Evolutionary conservation across 2,329 filamentous ascomycete genomes (phyloP), one percentile per base, ranked within the genome.

Genomic region (Colletotrichum liaoningense): DNA sequence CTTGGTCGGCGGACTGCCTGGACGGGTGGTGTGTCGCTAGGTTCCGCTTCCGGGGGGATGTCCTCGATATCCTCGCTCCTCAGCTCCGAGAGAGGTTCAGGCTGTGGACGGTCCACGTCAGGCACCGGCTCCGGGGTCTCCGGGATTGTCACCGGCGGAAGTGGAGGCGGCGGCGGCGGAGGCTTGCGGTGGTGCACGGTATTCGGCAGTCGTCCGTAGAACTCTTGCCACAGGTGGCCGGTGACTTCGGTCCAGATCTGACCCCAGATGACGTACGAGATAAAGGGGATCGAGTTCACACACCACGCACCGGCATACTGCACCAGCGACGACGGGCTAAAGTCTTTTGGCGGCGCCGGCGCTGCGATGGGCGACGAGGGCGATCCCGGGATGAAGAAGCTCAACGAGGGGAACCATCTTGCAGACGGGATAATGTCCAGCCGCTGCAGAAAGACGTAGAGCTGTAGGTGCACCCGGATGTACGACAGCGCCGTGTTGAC

Each of bases 341-440:
- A 78, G 3, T 84, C 82, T 4, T 80, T 74, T 0, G 84, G 83
- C 0, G 83, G 79, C 2, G 86, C 84, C 2, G 88, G 88, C 0
- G 86, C 79, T 1, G 82, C 78, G 33, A 90, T 86, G 0, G 88
- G 88, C 0, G 89, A 91, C 14, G 84, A 80, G 8, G 81, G 77
- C 14, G 87, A 86, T 60, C 90, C 91, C 0, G 89, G 89, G 22
- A 91, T 77, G 75, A 90, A 90, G 78, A 87, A 91, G 5, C 79
- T 82, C 49, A 81, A 81, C 8, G 77, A 79, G 0, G 89, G 89
- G 3, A 90, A 79, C 79, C 79, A 81, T 8, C 80, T 80, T 14
- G 76, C 81, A 14, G 81, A 78, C 0, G 87, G 80, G 56, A 87
- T 80, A 16, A 91, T 79, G 7, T 86, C 86, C 8, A 88, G 80